Conservation (phyloP, 257 asterid species). For the Asclepias syriaca region DNA sequence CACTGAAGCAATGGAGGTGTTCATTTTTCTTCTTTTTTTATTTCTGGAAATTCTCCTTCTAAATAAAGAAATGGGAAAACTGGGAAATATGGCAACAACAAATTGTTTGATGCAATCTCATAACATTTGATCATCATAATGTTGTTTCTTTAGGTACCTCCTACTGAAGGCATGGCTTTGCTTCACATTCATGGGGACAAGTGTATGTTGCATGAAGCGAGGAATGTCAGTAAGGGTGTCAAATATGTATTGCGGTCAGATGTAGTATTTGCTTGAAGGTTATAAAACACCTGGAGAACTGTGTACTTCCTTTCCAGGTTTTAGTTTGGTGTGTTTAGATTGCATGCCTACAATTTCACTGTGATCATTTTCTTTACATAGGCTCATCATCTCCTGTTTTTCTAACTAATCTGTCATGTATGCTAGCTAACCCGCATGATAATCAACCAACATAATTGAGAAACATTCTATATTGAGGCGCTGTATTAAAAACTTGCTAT, state of each 20-base stretch:
- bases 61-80: neutral
- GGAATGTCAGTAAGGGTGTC: slow-evolving; percentile 68
- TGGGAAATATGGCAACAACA: neutral
- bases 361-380: neutral
- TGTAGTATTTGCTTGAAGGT: slow-evolving; percentile 58
- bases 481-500: neutral
- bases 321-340: neutral
- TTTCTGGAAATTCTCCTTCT: neutral
- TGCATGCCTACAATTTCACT: neutral
- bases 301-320: neutral
- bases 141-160: slow-evolving; percentile 55
- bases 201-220: slow-evolving; percentile 91
- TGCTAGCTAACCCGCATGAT: neutral
- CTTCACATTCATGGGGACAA: slow-evolving; percentile 88
- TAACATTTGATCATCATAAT: neutral
- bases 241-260: slow-evolving; percentile 82
- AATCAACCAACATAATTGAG: neutral
- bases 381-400: neutral
- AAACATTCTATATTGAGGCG: neutral
- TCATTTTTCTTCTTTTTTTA: neutral
- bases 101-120: neutral
- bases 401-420: neutral
- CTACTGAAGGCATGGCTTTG: slow-evolving; percentile 86
- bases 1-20: neutral
- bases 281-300: neutral